A percentile compares a stretch with the other conserved stretches of the same genome.
These are phyloP conservation scores for Prunus armeniaca DNA, from an alignment of 306 rosid genomes.

Conservation along the genomic window DNA sequence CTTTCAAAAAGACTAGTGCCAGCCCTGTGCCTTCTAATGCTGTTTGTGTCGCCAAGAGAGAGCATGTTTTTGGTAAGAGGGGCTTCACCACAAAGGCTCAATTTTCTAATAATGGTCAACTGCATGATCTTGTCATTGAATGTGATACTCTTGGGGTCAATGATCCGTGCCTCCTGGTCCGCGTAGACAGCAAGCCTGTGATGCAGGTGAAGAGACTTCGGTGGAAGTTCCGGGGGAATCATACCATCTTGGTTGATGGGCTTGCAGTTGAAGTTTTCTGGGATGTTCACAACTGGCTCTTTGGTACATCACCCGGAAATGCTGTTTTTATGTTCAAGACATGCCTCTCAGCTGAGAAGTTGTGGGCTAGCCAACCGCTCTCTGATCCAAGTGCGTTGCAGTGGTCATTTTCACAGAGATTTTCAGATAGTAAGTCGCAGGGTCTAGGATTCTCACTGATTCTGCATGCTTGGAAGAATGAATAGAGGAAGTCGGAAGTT, in stretches of 20 bases:
- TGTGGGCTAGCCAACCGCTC: conserved; percentile 55
- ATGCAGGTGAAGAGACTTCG: conserved; percentile 80
- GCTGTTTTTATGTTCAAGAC: conserved; percentile 97
- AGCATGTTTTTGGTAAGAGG: conserved; percentile 82
- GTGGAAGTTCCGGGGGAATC: conserved; percentile 95
- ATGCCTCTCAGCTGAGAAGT: conserved; percentile 60
- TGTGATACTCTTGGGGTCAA: conserved; percentile 60
- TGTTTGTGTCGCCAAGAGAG: conserved; percentile 71
- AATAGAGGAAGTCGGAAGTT: conserved; percentile 45
- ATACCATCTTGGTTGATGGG: conserved; percentile 82
- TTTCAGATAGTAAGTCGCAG: conserved; percentile 66
- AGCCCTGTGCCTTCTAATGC: conserved; percentile 53
- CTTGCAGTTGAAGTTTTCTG: conserved; percentile 82
- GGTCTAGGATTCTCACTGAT: conserved; percentile 70
- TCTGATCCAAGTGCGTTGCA: conserved; percentile 62
- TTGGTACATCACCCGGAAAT: conserved; percentile 58
- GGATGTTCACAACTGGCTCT: conserved; percentile 98
- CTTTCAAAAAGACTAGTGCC: conserved; percentile 77
- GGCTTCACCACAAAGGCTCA: conserved; percentile 64
- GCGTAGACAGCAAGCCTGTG: conserved; percentile 77
- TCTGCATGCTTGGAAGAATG: conserved; percentile 89
- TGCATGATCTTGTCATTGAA: conserved; percentile 85
- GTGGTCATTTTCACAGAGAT: conserved; percentile 86
- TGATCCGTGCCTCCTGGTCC: conserved; percentile 65
- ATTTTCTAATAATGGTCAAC: conserved; percentile 71